Base-by-base conservation (phyloP, 2,329 filamentous ascomycete species). In the Aquanectria penicillioides region DNA sequence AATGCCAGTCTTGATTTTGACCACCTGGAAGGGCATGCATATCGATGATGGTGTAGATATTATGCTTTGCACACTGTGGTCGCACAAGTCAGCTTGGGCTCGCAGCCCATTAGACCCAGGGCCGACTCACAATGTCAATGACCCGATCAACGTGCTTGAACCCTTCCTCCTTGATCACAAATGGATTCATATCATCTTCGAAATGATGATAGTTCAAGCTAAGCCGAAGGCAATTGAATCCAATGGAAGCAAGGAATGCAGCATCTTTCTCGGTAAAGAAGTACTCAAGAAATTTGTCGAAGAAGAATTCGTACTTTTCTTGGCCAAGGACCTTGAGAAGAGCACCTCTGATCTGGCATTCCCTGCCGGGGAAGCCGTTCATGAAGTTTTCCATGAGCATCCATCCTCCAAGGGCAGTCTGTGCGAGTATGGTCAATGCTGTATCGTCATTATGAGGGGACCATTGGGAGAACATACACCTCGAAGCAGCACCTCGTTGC, bases 371-470 rank as follows among this genome's bases (percentile, higher is more conserved):
- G 57, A 82, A 88, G 13, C 86, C 86, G 1, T 83, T 86, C 65
- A 88, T 87, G 76, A 87, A 87, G 66, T 86, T 87, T 69, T 86
- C 84, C 81, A 85, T 85, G n/a, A 71, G 64, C 64, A 73, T 70
- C 64, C 67, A 70, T 5, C 72, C 72, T 3, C 72, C 72, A 3
- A 71, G 55, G 6, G 70, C 70, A 11, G 71, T 63, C 67, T 68
- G 7, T 22, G 10, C 6, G 11, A 34, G 18, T 17, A 44, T 28
- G 49, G 12, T 48, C 12, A 22, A 18, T 9, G 10, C 22, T 7
- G 9, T 8, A 46, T 10, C 20, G 18, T 31, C 18, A 11, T 12
- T n/a, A 15, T 22, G 5, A n/a, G n/a, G n/a, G n/a, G n/a, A n/a
- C 15, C 23, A n/a, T n/a, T 12, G 6, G 6, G 8, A 34, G n/a